Conservation (phyloP, 805 yeast genomes). For the Myxozyma kluyveri region DNA sequence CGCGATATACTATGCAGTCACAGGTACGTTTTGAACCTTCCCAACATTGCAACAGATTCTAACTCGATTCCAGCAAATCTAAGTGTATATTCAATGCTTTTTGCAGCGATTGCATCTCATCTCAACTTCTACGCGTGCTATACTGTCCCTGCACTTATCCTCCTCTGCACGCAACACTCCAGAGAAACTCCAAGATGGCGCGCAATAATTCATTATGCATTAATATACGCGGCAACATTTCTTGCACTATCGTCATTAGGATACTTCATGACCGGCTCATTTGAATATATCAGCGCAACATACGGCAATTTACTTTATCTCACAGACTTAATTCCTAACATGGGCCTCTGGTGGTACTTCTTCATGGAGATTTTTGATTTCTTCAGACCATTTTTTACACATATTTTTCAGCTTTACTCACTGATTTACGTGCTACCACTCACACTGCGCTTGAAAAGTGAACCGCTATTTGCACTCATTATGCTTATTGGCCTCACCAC, state of each 20-base stretch:
- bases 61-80: background rate
- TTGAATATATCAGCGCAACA: conserved; percentile 48
- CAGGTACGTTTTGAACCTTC: background rate
- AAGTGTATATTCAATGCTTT: conserved; percentile 44
- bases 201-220: conserved; percentile 1
- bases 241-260: conserved; percentile 31
- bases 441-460: conserved; percentile 58
- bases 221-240: conserved; percentile 6
- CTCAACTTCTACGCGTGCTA: conserved; percentile 62
- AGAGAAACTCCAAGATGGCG: background rate
- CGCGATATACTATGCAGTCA: conserved; percentile 44
- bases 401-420: conserved; percentile 76
- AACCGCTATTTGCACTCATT: conserved; percentile 58
- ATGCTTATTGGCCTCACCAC: conserved; percentile 52
- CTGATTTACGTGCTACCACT: conserved; percentile 69
- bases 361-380: conserved; percentile 93
- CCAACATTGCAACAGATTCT: background rate
- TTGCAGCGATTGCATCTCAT: conserved; percentile 62
- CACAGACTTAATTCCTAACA: conserved; percentile 76
- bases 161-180: conserved; percentile 3
- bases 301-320: conserved; percentile 55
- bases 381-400: conserved; percentile 77
- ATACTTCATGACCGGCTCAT: conserved; percentile 34
- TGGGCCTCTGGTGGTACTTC: conserved; percentile 98
- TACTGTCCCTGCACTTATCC: conserved; percentile 54